Base-by-base conservation (phyloP, 176 grass and related monocot genomes). In the Lolium rigidum region DNA sequence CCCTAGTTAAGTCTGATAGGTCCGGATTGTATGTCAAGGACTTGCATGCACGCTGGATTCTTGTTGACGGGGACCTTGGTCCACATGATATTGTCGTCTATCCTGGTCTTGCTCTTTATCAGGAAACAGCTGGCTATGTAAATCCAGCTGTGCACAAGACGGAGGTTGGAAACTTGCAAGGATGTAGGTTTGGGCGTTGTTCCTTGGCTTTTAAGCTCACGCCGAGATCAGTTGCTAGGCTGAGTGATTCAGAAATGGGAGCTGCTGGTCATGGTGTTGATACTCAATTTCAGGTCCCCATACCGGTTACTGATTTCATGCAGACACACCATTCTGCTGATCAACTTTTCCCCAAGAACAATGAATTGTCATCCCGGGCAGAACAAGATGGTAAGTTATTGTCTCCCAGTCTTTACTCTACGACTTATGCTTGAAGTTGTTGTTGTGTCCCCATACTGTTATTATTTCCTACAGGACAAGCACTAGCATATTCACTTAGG, bases 11-110 rank as follows among this genome's bases (percentile, higher is more conserved):
- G 86, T 85, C 95, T 10, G 91, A 98, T 81, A 93, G 69, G 37
- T 78, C 95, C 41, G 90, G 95, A 12, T 78, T 98, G 56, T 91
- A 95, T 89, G 78, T 98, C 80, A 98, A 98, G 56, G 95, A 98
- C 73, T 79, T 91, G 48, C 83, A 93, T 12, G 95, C 93, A 69
- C 82, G n/a, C 9, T 98, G 95, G 95, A 84, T 95, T 63, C 85
- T 95, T 69, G 90, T 87, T 16, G 95, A 95, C 60, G 89, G 72
- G 7, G 86, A 95, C 60, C 89, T 97, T 87, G 92, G 88, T 78
- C 88, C 92, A 12, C 79, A 94, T 17, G 95, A 97, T 77, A 81
- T 90, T 54, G 69, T 97, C 48, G 68, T 94, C 20, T 97, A 93
- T 85, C 86, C 92, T 66, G 95, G 95, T 59, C 90, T 97, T 85